Evolutionary conservation across 768 basidiomycete genomes (phyloP), one percentile per base, ranked within the genome.

Genomic region (Tricholoma terreum): DNA sequence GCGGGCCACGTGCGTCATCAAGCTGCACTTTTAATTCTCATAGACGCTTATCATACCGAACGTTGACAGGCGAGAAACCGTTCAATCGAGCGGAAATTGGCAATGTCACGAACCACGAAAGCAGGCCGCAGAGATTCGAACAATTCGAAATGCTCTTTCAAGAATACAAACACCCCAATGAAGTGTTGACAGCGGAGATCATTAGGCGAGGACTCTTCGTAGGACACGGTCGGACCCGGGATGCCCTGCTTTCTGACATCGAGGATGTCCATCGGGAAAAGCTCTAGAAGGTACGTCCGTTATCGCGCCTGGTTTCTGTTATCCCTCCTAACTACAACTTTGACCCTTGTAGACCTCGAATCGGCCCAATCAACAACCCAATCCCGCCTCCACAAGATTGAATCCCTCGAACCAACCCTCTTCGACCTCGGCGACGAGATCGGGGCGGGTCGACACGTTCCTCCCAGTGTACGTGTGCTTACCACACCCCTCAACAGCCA

Each of bases 351-450:
- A 88, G 85, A 76, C n/a, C 85, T 24, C 67, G 77, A 30, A 70
- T 74, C 52, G 71, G 73, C 0, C 71, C 74, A 24, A 60, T 67
- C 0, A 72, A 70, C 35, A 56, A 6, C 66, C 36, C 72, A 75
- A 50, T 58, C 69, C 34, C 77, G 81, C n/a, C 71, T 79, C 1
- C 76, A 75, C 51, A 79, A 79, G 66, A 83, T 90, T 35, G 90
- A 92, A 27, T 66, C 74, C 15, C 78, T 92, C 38, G 89, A 91
- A 63, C 92, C 92, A 67, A 77, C 10, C n/a, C 79, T 94, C 6
- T 91, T 90, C 65, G 89, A 93, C 53, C 77, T 92, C 2, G 74
- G 80, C 4, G 90, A 90, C 1, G 85, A 89, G 68, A 85, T 92
- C 24, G 90, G 85, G 11, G 82, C 80, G 0, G 92, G 90, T 3